Evolutionary conservation across 140 eudicot species (phyloP), one percentile per base, ranked within the genome.

Genomic region (Stevia rebaudiana): DNA sequence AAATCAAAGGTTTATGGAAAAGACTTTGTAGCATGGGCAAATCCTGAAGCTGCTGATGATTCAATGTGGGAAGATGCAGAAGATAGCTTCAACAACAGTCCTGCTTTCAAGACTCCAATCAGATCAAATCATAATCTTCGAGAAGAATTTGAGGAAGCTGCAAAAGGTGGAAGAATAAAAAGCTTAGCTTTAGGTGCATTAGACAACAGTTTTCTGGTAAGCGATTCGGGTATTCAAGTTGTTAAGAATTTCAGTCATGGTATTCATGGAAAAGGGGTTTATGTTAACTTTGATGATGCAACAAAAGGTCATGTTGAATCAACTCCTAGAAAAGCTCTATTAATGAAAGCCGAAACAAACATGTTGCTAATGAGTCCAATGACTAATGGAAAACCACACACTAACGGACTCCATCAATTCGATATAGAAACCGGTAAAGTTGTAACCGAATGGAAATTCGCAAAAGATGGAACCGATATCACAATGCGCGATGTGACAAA

Each of bases 21-120:
- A 64, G 97, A 90, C 56, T 90, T 90, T 17, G 72, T 80, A 3
- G 94, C 86, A 0, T 90, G 97, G 97, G 90, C 85, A 15, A 80
- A 87, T 19, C 97, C 97, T 0, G 90, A 87, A 48, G 82, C 60
- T 10, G 97, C 97, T 5, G 97, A 90, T 69, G 97, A 90, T 79
- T 82, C 97, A 0, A 74, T 90, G 91, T 87, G 97, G 97, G 97
- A 90, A 61, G 97, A 87, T 69, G 90, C 87, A 0, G 95, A 86
- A 62, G 95, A 83, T 7, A 67, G 72, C 28, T 77, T 82, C 44
- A 35, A 6, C 17, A 75, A 65, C 37, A 81, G 81, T 31, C 86
- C 92, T 5, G 60, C 23, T 52, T 35, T 58, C 41, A 74, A 61
- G 22, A 87, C 87, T 4, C 83, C 89, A 0, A 40, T 78, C 1